These are phyloP conservation scores for Chaetomiaceae sp. DNA, from an alignment of 2,329 filamentous ascomycete genomes.

Conservation along the genomic window DNA sequence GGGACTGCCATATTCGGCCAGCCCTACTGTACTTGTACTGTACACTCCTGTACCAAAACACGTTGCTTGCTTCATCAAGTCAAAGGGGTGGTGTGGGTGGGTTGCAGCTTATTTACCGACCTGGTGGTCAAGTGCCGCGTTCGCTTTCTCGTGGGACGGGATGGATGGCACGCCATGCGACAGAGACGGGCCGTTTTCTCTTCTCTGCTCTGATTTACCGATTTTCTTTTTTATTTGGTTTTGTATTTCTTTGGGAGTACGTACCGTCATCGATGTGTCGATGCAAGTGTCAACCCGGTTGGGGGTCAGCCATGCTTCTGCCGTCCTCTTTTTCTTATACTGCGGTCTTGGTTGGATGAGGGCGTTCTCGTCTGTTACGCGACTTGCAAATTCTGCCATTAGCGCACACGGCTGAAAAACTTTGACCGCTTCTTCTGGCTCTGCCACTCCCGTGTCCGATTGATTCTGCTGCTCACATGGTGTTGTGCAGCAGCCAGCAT, in stretches of 20 bases:
- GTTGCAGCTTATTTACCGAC: constrained; percentile 1
- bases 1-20: constrained; percentile 3
- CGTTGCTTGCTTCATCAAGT: no score
- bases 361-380: not conserved
- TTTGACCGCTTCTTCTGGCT: not conserved
- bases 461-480: not conserved
- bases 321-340: no score
- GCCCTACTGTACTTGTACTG: constrained; percentile 1
- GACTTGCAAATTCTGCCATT: not conserved
- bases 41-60: no score
- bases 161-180: no score
- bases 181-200: not conserved
- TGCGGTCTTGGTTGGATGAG: not conserved
- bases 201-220: not conserved
- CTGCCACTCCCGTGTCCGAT: not conserved
- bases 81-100: no score
- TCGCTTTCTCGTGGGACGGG: no score
- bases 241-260: no score
- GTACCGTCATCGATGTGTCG: no score
- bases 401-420: not conserved
- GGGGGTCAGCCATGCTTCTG: no score
- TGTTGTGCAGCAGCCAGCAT: not conserved
- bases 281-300: no score
- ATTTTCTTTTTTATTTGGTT: not conserved
- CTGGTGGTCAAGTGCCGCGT: constrained; percentile 2